These are phyloP conservation scores for Colletotrichum tabaci DNA, from an alignment of 2,329 filamentous ascomycete genomes.

Conservation along the genomic window DNA sequence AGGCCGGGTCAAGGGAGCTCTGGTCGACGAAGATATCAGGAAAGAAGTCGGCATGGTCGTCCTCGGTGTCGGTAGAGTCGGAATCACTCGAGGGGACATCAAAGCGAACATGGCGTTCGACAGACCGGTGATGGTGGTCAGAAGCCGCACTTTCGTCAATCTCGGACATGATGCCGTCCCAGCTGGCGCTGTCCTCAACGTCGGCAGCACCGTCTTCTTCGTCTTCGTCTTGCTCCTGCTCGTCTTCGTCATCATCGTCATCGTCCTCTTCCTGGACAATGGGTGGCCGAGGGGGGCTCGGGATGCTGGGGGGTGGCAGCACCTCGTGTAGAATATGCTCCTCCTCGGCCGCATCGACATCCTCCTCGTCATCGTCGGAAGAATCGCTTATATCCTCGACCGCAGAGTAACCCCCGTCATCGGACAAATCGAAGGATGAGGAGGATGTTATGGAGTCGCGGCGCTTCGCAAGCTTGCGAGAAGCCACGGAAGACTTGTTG, in stretches of 20 bases:
- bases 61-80: slow-evolving; percentile 74
- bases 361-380: slow-evolving; percentile 83
- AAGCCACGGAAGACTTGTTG: slow-evolving; percentile 60
- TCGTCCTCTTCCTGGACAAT: slow-evolving; percentile 50
- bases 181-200: slow-evolving; percentile 64
- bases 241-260: slow-evolving; percentile 53
- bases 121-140: slow-evolving; percentile 55
- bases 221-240: slow-evolving; percentile 56
- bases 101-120: slow-evolving; percentile 81
- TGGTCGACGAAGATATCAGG: slow-evolving; percentile 86
- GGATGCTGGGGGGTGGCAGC: slow-evolving; percentile 50
- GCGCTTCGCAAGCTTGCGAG: slow-evolving; percentile 63
- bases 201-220: slow-evolving; percentile 55
- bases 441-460: slow-evolving; percentile 68
- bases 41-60: slow-evolving; percentile 76
- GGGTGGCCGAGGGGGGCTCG: slow-evolving; percentile 67
- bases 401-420: slow-evolving; percentile 80
- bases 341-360: slow-evolving; percentile 85
- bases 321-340: slow-evolving; percentile 72
- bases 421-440: slow-evolving; percentile 72
- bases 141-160: slow-evolving; percentile 61
- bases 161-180: slow-evolving; percentile 69
- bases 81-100: slow-evolving; percentile 77
- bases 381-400: slow-evolving; percentile 86
- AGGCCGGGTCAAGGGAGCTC: slow-evolving; percentile 78